These are phyloP conservation scores for Cyamopsis tetragonoloba DNA, from an alignment of 306 rosid species.

Conservation along the genomic window DNA sequence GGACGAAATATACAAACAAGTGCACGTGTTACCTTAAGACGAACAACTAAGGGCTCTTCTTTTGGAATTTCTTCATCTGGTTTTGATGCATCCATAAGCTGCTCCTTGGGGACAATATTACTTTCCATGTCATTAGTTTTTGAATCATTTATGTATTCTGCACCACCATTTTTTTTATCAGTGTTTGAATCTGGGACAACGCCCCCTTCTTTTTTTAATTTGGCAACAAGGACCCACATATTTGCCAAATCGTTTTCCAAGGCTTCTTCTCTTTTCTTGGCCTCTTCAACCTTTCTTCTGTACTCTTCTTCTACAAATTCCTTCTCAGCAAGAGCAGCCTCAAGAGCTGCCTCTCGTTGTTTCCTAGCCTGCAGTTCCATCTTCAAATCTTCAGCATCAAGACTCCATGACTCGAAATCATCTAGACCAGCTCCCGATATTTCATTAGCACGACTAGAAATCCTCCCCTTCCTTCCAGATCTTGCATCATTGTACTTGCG, in stretches of 20 bases:
- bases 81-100: slow-evolving; percentile 45
- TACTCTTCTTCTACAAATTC: slow-evolving; percentile 76
- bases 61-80: slow-evolving; percentile 49
- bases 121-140: slow-evolving; percentile 39
- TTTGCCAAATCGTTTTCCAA: slow-evolving; percentile 96
- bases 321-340: slow-evolving; percentile 90
- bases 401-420: slow-evolving; percentile 82
- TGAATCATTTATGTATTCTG: slow-evolving; percentile 35
- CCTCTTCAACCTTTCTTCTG: slow-evolving; percentile 79
- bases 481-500: slow-evolving; percentile 70
- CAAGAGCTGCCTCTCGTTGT: slow-evolving; percentile 91
- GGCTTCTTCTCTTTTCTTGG: slow-evolving; percentile 92
- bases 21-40: slow-evolving; percentile 64
- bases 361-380: slow-evolving; percentile 92
- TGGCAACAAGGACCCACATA: slow-evolving; percentile 99
- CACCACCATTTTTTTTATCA: slow-evolving; percentile 50
- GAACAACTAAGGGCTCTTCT: slow-evolving; percentile 88
- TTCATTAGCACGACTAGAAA: slow-evolving; percentile 62
- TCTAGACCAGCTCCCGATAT: slow-evolving; percentile 47
- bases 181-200: slow-evolving; percentile 52
- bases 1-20: neutral
- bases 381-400: slow-evolving; percentile 72
- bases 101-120: slow-evolving; percentile 39
- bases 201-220: slow-evolving; percentile 88
- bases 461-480: slow-evolving; percentile 81